These are phyloP conservation scores for Aspergillus persii DNA, from an alignment of 2,329 filamentous ascomycete species.

Conservation along the genomic window DNA sequence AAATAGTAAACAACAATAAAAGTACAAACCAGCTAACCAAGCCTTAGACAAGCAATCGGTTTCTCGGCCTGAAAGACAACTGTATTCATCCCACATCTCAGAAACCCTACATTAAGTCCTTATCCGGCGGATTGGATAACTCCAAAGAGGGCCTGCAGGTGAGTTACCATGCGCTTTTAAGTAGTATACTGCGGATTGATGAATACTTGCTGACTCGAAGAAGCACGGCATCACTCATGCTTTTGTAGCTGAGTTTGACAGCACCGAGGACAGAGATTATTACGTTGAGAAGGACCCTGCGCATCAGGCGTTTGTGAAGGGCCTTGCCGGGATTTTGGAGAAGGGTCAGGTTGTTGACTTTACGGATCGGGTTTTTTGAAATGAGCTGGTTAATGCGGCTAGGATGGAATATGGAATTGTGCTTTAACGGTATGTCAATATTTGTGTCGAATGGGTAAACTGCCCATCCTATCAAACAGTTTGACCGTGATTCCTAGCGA, in stretches of 20 bases:
- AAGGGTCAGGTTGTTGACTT: conserved; percentile 40
- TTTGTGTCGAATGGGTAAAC: no score
- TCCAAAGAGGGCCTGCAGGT: conserved; percentile 62
- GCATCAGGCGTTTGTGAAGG: conserved; percentile 60
- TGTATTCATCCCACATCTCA: conserved; percentile 61
- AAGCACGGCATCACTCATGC: conserved; percentile 64
- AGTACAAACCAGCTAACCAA: neutral
- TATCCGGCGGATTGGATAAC: conserved; percentile 61
- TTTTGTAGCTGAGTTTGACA: conserved; percentile 67
- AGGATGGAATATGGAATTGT: no score
- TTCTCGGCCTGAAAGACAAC: conserved; percentile 56
- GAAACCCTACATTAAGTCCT: conserved; percentile 59
- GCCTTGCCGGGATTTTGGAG: conserved; percentile 28
- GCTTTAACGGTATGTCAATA: no score
- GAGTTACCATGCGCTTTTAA: conserved; percentile 17
- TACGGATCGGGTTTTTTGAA: conserved; percentile 23
- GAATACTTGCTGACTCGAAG: neutral
- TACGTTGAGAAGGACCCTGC: conserved; percentile 65
- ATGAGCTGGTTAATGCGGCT: no score
- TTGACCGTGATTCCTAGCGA: no score
- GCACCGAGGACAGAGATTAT: conserved; percentile 63
- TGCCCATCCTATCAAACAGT: no score
- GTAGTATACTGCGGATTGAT: neutral
- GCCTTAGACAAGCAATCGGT: conserved; percentile 53
- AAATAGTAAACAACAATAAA: no score